Evolutionary conservation across 768 basidiomycete genomes (phyloP).

Genomic region (Coprinopsis marcescibilis): DNA sequence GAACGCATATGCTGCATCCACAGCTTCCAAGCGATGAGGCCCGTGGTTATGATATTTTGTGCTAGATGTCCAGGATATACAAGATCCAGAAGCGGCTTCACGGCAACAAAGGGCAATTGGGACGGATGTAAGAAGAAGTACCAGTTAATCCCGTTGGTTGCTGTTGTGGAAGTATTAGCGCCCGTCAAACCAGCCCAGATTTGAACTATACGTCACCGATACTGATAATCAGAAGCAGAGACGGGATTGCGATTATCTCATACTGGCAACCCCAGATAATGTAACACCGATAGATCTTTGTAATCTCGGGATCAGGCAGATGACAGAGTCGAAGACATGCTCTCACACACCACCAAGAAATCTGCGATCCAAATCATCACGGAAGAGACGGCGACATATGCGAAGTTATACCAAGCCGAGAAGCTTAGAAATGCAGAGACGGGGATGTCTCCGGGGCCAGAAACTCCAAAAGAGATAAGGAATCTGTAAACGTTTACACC

Average conservation of each 20-base stretch:
- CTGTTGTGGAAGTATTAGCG: constrained; percentile 9
- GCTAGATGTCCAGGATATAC: constrained; percentile 23
- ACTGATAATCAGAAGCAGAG: constrained; percentile 16
- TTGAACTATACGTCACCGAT: constrained; percentile 13
- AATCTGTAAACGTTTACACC: constrained; percentile 19
- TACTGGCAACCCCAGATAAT: constrained; percentile 22
- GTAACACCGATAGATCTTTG: constrained; percentile 26
- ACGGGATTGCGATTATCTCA: constrained; percentile 18
- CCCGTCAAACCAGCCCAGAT: not conserved
- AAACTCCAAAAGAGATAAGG: constrained; percentile 16
- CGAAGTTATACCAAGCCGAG: constrained; percentile 20
- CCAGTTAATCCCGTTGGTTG: constrained; percentile 17
- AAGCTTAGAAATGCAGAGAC: constrained; percentile 19
- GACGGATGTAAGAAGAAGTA: constrained; percentile 20
- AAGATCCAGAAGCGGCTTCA: constrained; percentile 16
- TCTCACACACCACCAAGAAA: constrained; percentile 20
- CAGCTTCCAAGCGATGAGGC: constrained; percentile 22
- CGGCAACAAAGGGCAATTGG: not conserved
- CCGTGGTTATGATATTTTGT: constrained; percentile 24
- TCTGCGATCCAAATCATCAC: constrained; percentile 26
- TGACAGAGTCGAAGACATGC: not conserved
- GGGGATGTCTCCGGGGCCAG: constrained; percentile 13
- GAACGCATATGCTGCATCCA: constrained; percentile 21
- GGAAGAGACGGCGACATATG: constrained; percentile 18
- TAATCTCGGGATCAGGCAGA: not conserved